Conservation (phyloP, 805 yeast genomes). For the Hanseniaspora lindneri region DNA sequence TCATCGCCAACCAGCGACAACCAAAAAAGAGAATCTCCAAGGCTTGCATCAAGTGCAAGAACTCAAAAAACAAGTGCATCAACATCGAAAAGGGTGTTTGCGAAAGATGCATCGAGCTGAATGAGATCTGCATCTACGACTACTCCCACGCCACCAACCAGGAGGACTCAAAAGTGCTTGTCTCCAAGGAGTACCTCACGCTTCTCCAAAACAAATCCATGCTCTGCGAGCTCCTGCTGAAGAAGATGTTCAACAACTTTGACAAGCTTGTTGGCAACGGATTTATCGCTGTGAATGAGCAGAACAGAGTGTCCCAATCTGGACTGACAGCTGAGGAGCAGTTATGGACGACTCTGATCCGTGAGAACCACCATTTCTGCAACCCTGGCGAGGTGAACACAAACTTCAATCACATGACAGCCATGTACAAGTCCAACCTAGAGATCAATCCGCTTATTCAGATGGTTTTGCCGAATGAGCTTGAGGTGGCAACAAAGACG, state of each 20-base stretch:
- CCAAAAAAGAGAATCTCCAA: slow-evolving; percentile 30
- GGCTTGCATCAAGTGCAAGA: slow-evolving; percentile 39
- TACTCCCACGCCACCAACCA: slow-evolving; percentile 27
- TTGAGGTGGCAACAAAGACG: slow-evolving; percentile 16
- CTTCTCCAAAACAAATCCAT: slow-evolving; percentile 40
- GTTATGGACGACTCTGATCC: background rate
- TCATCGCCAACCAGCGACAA: slow-evolving; percentile 9
- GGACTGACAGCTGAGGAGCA: background rate
- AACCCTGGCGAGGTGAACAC: slow-evolving; percentile 5
- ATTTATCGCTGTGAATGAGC: slow-evolving; percentile 5
- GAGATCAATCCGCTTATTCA: slow-evolving; percentile 18
- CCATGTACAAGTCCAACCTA: slow-evolving; percentile 11
- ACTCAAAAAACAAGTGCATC: slow-evolving; percentile 34
- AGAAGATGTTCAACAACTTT: slow-evolving; percentile 20
- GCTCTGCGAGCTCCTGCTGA: slow-evolving; percentile 35
- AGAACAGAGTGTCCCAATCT: background rate
- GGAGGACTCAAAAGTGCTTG: slow-evolving; percentile 15
- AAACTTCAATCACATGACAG: slow-evolving; percentile 7
- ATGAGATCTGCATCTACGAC: slow-evolving; percentile 45
- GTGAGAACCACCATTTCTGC: slow-evolving; percentile 3
- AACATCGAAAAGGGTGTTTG: slow-evolving; percentile 37
- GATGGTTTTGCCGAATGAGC: slow-evolving; percentile 16
- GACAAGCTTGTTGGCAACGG: slow-evolving; percentile 13
- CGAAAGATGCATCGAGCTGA: slow-evolving; percentile 40
- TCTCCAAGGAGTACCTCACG: slow-evolving; percentile 32